These are phyloP conservation scores for Schizosaccharomyces cryophilus DNA, from an alignment of 805 yeast genomes.

Conservation along the genomic window DNA sequence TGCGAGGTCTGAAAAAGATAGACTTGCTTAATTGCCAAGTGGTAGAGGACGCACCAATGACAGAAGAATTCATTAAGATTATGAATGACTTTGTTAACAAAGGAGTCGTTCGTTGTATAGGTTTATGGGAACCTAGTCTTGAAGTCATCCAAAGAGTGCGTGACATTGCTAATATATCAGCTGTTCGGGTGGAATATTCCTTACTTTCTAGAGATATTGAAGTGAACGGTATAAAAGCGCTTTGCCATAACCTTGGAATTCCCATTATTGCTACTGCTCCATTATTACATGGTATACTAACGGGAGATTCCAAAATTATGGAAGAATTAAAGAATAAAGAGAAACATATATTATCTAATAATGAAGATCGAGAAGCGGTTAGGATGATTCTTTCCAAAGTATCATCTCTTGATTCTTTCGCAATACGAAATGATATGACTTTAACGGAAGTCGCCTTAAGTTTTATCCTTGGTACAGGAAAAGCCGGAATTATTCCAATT, in stretches of 20 bases:
- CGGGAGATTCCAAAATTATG: conserved; percentile 29
- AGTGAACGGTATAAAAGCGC: conserved; percentile 35
- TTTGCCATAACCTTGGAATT: conserved; percentile 32
- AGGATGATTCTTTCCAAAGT: conserved; percentile 21
- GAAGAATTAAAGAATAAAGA: conserved; percentile 13
- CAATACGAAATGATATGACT: neutral
- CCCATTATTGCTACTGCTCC: conserved; percentile 70
- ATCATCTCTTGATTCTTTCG: neutral
- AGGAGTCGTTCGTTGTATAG: conserved; percentile 48
- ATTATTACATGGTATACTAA: conserved; percentile 50
- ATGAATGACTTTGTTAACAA: conserved; percentile 33
- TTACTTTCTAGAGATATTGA: conserved; percentile 38
- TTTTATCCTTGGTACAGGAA: neutral
- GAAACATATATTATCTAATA: conserved; percentile 37
- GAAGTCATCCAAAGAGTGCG: conserved; percentile 35
- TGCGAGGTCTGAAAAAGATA: no score
- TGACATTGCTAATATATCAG: conserved; percentile 28
- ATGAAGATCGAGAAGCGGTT: conserved; percentile 25
- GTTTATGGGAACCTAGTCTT: conserved; percentile 49
- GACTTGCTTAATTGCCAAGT: conserved; percentile 64
- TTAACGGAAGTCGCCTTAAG: neutral
- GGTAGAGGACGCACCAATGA: conserved; percentile 30
- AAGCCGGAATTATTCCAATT: neutral
- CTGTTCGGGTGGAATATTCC: conserved; percentile 61
- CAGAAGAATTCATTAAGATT: conserved; percentile 32